Base-by-base conservation (phyloP, 1,139 yeast species). In the Arxiozyma bovina region DNA sequence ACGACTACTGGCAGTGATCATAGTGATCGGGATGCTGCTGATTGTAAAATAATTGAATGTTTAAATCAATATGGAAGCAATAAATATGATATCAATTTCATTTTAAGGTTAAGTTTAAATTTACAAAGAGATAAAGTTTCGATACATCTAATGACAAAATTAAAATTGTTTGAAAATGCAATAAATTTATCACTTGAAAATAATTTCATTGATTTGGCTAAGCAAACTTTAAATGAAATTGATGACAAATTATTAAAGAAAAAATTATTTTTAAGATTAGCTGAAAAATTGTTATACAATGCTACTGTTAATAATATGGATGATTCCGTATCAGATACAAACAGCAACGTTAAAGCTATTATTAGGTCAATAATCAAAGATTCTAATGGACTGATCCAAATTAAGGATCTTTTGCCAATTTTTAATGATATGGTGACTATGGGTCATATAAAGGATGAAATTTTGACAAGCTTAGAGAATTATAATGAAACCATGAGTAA, bases 381-480 rank as follows among this genome's bases (percentile, higher is more conserved):
- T 70, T 54, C 81, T 69, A 61, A 85, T 57, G 82, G 79, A 23
- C 58, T 77, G n/a, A 71, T 93, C 25, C 78, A 83, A 3, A 82
- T 93, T 52, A 91, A 88, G 61, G 98, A 93, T 63, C 68, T 94
- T 43, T 70, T 94, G 50, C 96, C 96, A 1, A 72, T 89, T 41
- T 85, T 91, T 62, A 96, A 97, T 0, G 93, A 89, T 61, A 81
- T 87, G 54, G 79, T 88, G 0, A 82, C 87, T 50, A 84, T 93
- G 52, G 95, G 89, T 61, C 83, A 87, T 57, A 80, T 93, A 67
- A 89, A 89, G 63, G 87, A 85, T 52, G 96, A 90, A 62, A 81
- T 94, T 43, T 88, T 93, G 38, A 74, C 77, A 45, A 86, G 94
- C 5, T 74, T 93, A 61, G 91, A 89, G 63, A 77, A 77, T 45